These are phyloP conservation scores for Sporothrix brasiliensis DNA, from an alignment of 2,329 filamentous ascomycete genomes.

Conservation along the genomic window DNA sequence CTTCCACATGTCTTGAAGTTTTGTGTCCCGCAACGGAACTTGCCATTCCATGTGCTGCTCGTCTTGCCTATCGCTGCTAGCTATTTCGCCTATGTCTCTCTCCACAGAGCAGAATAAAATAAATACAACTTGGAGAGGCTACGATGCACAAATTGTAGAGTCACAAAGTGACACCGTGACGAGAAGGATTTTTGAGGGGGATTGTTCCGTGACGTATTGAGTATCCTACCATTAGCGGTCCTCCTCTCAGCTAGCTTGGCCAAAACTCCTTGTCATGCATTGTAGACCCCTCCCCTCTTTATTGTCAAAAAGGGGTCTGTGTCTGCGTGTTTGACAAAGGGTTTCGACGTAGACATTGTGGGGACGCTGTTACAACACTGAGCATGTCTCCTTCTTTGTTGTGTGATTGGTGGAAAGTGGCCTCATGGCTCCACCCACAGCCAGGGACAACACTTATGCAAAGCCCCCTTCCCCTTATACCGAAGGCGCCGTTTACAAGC, in stretches of 20 bases:
- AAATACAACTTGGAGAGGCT: neutral
- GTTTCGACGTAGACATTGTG: conserved; percentile 46
- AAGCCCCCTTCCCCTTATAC: conserved; percentile 3
- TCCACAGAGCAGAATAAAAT: neutral
- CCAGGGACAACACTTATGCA: neutral
- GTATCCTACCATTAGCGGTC: no score
- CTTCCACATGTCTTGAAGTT: neutral
- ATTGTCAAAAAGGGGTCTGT: conserved; percentile 38
- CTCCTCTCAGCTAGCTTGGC: neutral
- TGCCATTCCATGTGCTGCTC: neutral
- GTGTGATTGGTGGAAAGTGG: conserved; percentile 26
- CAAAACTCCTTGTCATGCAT: neutral
- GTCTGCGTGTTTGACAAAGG: conserved; percentile 48
- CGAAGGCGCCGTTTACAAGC: neutral
- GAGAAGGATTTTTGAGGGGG: neutral
- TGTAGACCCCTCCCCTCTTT: neutral
- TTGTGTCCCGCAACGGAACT: conserved; percentile 1
- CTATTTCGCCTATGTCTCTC: conserved; percentile 13
- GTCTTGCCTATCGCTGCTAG: neutral
- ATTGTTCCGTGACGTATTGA: neutral
- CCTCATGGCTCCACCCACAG: neutral
- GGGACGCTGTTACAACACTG: conserved; percentile 46
- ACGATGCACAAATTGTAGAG: neutral
- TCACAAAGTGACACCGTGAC: conserved; percentile 20
- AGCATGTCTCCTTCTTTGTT: conserved; percentile 39